Conservation (phyloP, 2,329 filamentous ascomycete species). For the Xylaria sp. region DNA sequence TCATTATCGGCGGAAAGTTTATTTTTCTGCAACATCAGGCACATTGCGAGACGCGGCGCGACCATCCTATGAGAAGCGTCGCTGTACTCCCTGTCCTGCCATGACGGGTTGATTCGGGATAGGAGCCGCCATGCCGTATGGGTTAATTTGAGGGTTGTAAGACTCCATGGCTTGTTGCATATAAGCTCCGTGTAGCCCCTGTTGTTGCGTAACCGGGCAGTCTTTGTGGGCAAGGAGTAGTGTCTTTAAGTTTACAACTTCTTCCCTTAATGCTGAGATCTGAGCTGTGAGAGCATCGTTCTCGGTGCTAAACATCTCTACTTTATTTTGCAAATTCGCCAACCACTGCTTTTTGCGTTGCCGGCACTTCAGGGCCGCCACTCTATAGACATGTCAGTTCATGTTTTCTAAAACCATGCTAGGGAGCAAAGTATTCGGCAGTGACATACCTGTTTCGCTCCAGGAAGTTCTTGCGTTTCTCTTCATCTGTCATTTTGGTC, state of each 20-base stretch:
- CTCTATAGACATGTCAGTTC: constrained; percentile 63
- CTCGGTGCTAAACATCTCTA: constrained; percentile 90
- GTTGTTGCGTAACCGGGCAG: constrained; percentile 89
- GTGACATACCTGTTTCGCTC: constrained; percentile 87
- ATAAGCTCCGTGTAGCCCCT: constrained; percentile 72
- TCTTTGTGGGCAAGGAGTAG: constrained; percentile 94
- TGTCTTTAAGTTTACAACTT: constrained; percentile 95
- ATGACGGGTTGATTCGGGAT: constrained; percentile 66
- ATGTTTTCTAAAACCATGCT: background rate
- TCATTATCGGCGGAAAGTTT: constrained; percentile 17
- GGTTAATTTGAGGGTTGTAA: constrained; percentile 67
- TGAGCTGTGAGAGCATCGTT: constrained; percentile 89
- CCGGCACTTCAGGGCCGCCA: constrained; percentile 95
- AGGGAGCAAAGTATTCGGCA: background rate
- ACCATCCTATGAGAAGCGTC: constrained; percentile 66
- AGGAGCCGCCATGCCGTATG: constrained; percentile 67
- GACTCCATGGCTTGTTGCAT: constrained; percentile 68
- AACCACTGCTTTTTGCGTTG: constrained; percentile 99
- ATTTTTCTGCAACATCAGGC: constrained; percentile 18
- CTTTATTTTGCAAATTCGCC: constrained; percentile 91
- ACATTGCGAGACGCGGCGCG: constrained; percentile 35
- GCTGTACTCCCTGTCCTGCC: constrained; percentile 65
- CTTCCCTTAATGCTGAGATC: constrained; percentile 86
- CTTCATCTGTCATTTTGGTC: constrained; percentile 94
- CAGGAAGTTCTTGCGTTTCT: constrained; percentile 98